Evolutionary conservation across 192 early-diverging fungal genomes (phyloP).

Genomic region (Coemansia sp.): DNA sequence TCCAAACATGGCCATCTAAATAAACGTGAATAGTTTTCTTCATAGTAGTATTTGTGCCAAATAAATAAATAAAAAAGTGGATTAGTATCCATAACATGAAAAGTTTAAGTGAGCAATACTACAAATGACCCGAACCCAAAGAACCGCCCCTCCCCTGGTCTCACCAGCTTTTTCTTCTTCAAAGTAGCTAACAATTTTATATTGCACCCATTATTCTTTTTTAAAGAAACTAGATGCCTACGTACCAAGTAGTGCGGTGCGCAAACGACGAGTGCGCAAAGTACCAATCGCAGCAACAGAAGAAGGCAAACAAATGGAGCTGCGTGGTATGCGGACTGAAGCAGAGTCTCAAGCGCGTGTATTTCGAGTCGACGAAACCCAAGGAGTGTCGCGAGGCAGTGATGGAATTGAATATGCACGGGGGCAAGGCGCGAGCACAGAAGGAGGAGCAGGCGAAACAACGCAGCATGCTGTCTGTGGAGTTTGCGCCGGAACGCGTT

Average conservation of each 20-base stretch:
- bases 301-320: constrained; percentile 47
- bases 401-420: constrained; percentile 51
- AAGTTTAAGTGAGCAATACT: no score
- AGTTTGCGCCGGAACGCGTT: no score
- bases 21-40: no score
- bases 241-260: constrained; percentile 51
- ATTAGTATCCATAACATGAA: no score
- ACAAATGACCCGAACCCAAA: no score
- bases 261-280: constrained; percentile 43
- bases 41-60: no score
- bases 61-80: no score
- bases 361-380: constrained; percentile 37
- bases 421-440: constrained; percentile 15
- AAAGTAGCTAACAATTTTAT: background rate
- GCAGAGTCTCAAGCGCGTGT: constrained; percentile 46
- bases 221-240: constrained; percentile 28
- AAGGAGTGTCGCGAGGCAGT: constrained; percentile 44
- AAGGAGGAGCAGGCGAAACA: constrained; percentile 3
- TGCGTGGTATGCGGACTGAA: constrained; percentile 54
- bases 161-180: no score
- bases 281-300: constrained; percentile 54
- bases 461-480: no score
- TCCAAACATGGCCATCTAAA: no score
- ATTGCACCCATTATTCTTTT: background rate
- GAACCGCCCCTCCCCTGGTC: no score